A percentile compares a stretch with the other conserved stretches of the same genome.
phyloP scores from a whole-genome alignment of 1,139 yeast species.

The Blastobotrys ciferrii region DNA sequence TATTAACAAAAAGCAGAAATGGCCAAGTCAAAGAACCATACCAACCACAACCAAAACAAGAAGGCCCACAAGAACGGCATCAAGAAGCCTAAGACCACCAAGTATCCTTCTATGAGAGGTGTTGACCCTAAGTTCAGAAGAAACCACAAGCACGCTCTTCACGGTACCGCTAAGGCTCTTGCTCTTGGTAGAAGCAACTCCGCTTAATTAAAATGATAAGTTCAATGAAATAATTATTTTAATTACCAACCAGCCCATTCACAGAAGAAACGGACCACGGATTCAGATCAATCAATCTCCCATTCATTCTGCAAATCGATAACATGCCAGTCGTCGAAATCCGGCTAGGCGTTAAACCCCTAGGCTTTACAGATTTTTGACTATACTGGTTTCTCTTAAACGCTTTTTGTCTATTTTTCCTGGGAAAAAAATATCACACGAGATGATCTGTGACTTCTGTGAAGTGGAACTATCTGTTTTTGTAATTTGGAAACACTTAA shows the following conservation, averaged over 20 bases:
- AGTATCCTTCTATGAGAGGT: slow-evolving; percentile 97
- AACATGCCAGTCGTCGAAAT: too few species aligned
- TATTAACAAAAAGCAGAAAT: slow-evolving; percentile 41
- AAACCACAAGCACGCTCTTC: slow-evolving; percentile 99
- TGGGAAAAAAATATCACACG: too few species aligned
- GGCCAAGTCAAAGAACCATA: slow-evolving; percentile 99
- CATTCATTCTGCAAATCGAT: too few species aligned
- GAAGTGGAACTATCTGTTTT: too few species aligned
- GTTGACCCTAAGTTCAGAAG: slow-evolving; percentile 99
- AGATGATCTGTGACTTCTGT: too few species aligned
- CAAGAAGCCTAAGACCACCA: slow-evolving; percentile 97
- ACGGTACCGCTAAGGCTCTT: slow-evolving; percentile 93
- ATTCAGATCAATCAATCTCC: too few species aligned
- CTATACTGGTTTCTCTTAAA: too few species aligned
- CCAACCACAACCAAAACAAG: slow-evolving; percentile 99
- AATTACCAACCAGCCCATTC: background rate
- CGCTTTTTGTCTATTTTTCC: too few species aligned
- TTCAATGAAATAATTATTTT: background rate
- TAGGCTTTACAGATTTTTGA: too few species aligned
- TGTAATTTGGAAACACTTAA: too few species aligned
- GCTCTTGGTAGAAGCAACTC: slow-evolving; percentile 40
- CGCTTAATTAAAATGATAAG: slow-evolving; percentile 7
- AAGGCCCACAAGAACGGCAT: slow-evolving; percentile 99
- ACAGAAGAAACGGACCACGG: too few species aligned
- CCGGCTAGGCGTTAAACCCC: too few species aligned